These are phyloP conservation scores for Russula ochroleuca DNA, from an alignment of 768 basidiomycete genomes.

Conservation along the genomic window DNA sequence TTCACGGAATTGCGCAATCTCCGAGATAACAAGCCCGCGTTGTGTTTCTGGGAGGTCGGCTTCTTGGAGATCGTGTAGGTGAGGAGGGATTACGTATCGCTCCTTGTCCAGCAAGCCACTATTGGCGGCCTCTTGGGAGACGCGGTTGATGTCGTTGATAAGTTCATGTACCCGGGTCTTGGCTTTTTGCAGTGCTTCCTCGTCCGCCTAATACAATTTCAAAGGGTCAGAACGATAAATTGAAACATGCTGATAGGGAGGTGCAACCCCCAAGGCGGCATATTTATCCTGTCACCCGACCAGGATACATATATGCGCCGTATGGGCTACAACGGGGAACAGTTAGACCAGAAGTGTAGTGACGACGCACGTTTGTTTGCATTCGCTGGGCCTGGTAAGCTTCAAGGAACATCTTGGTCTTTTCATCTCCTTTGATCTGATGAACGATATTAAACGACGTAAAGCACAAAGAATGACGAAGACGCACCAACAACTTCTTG, in stretches of 20 bases:
- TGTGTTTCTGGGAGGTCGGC: slow-evolving; percentile 94
- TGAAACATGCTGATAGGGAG: slow-evolving; percentile 1
- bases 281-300: not conserved
- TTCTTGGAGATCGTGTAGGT: slow-evolving; percentile 93
- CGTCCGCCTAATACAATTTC: slow-evolving; percentile 54
- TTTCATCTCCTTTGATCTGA: slow-evolving; percentile 96
- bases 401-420: slow-evolving; percentile 83
- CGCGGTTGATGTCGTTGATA: slow-evolving; percentile 65
- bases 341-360: slow-evolving; percentile 7
- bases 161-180: slow-evolving; percentile 60
- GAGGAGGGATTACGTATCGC: slow-evolving; percentile 90
- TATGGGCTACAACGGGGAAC: slow-evolving; percentile 15
- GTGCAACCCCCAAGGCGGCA: slow-evolving; percentile 5
- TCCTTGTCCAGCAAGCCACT: slow-evolving; percentile 75
- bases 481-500: slow-evolving; percentile 68
- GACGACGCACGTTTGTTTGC: slow-evolving; percentile 66
- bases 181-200: slow-evolving; percentile 56
- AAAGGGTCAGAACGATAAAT: slow-evolving; percentile 10
- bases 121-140: slow-evolving; percentile 70
- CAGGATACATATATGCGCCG: slow-evolving; percentile 3
- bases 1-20: slow-evolving; percentile 95
- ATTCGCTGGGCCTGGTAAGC: slow-evolving; percentile 78
- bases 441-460: slow-evolving; percentile 36
- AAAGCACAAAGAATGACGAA: slow-evolving; percentile 1
- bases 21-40: slow-evolving; percentile 89